Evolutionary conservation across 129 eudicot genomes (phyloP), one percentile per base, ranked within the genome.

Genomic region (Lonicera japonica): DNA sequence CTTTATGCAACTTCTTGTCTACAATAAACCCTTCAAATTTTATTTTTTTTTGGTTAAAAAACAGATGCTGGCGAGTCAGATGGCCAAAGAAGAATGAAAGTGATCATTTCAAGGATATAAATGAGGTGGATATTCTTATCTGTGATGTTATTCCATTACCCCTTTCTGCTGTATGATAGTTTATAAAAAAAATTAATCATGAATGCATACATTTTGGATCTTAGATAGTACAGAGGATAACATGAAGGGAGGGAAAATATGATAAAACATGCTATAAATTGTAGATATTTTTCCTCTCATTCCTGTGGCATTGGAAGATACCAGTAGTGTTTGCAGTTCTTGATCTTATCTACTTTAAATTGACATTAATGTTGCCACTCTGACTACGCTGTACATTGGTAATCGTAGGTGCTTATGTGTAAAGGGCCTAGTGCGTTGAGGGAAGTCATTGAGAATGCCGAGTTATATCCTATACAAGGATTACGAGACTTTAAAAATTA

Each of bases 31-130:
- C 58, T 45, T 18, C 56, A 46, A 34, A 57, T 48, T n/a, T n/a
- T n/a, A n/a, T n/a, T n/a, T n/a, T n/a, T n/a, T n/a, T n/a, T 60
- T 41, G 19, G 22, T 68, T 56, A 51, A 71, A 25, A 65, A 64
- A 50, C 73, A 92, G 99, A 86, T 92, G 99, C 66, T 92, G 96
- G 96, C 77, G 95, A 67, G 89, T 92, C 25, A 92, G 62, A 43
- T 92, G 99, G 99, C 99, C 99, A 40, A 82, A 79, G 70, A 92
- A 85, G 84, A 81, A 78, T 25, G 75, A 71, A 14, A 52, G 24
- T 45, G 91, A 68, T 21, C 48, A 59, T 45, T 92, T 75, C 59
- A 92, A 92, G 75, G 99, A 92, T 80, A 95, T 96, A 67, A 92
- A 92, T 70, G 99, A 92, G 89, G 99, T 87, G 54, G 78, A 60